Evolutionary conservation across 2,329 filamentous ascomycete species (phyloP).

Genomic region (Ophiocordyceps camponoti-floridani): DNA sequence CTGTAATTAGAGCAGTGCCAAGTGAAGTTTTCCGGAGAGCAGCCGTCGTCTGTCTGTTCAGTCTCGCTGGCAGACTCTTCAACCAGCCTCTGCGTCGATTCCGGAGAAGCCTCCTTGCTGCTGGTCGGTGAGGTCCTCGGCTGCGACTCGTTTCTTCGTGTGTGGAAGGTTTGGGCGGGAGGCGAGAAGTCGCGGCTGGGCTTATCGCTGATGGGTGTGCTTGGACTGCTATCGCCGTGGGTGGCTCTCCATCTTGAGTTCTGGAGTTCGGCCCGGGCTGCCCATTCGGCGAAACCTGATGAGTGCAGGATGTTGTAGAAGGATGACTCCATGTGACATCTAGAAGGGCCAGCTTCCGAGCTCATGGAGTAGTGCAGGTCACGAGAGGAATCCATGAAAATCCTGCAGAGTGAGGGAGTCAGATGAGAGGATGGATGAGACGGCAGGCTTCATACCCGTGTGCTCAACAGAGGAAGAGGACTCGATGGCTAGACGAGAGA

Average conservation of each 20-base stretch:
- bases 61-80: background rate
- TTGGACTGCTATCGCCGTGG: background rate
- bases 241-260: constrained; percentile 1
- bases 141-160: background rate
- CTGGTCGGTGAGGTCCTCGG: background rate
- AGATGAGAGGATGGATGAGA: background rate
- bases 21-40: constrained; percentile 1
- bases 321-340: constrained; percentile 4
- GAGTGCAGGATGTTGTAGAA: constrained; percentile 3
- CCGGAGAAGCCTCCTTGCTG: background rate
- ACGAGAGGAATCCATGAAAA: background rate
- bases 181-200: constrained; percentile 1
- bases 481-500: too few species aligned
- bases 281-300: constrained; percentile 4
- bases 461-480: background rate
- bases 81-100: background rate
- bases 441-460: background rate
- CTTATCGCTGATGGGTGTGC: background rate
- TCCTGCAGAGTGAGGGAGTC: background rate
- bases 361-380: constrained; percentile 1
- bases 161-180: background rate
- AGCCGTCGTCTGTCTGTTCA: background rate
- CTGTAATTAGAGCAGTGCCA: constrained; percentile 2
- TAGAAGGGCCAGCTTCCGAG: constrained; percentile 2
- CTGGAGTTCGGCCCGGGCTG: constrained; percentile 3